Base-by-base conservation (phyloP, 345 rosid genomes). In the Melaleuca alternifolia region DNA sequence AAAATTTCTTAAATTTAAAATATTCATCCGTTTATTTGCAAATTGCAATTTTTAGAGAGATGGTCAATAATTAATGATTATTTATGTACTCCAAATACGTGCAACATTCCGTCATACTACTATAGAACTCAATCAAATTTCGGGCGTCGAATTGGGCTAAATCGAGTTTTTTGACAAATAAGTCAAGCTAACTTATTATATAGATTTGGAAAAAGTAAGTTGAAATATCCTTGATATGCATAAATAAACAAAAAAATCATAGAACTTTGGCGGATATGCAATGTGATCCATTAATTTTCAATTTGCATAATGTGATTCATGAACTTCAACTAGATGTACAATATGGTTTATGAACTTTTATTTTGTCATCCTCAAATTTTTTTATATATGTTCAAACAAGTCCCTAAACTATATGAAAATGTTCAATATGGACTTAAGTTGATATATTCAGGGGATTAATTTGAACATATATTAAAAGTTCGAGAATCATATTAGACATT, bases 81-180 rank as follows among this genome's bases (percentile, higher is more conserved):
- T 33, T 71, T 20, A 33, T 0, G 1, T 33, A 65, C 48, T 8
- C 1, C 0, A 65, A 24, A 16, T 5, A 0, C 1, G 1, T 1
- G 0, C 5, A 1, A 33, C 18, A 16, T 65, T 10, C 1, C 0
- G 5, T 65, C 46, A 4, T 0, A 20, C 24, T 7, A 33, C 16
- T 33, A 24, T 33, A 65, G 46, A 9, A 33, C 10, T 33, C 4
- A 6, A 33, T 33, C 33, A 65, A 12, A 16, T 33, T 23, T 2
- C 16, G 13, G 48, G 23, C 79, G 33, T 12, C 46, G 5, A 18
- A 16, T 65, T 7, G 0, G 23, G 16, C 46, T 65, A 65, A 20
- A 33, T 65, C 79, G 16, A 62, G 0, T 7, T 33, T 33, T 33
- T 33, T 16, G 12, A 16, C 79, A 33, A 33, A 65, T 37, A 2